These are phyloP conservation scores for Ganoderma lucidum DNA, from an alignment of 1,284 basidiomycete species.

Conservation along the genomic window DNA sequence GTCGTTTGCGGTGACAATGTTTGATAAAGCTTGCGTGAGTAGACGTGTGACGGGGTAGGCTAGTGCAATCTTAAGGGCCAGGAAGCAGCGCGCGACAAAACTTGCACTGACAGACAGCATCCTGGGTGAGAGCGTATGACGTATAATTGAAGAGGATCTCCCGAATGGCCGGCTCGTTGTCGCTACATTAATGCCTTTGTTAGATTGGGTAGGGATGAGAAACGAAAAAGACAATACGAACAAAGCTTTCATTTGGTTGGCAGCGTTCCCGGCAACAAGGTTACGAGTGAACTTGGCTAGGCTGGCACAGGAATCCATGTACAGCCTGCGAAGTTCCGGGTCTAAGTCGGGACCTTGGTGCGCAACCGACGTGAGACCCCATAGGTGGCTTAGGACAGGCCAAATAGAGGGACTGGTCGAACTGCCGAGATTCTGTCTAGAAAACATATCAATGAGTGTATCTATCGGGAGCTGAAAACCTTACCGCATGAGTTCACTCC, in stretches of 20 bases:
- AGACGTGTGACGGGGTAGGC: constrained; percentile 65
- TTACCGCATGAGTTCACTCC: constrained; percentile 54
- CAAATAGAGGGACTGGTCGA: constrained; percentile 56
- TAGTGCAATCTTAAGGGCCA: constrained; percentile 38
- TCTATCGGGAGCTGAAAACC: not conserved
- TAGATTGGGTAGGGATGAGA: not conserved
- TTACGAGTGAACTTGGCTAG: constrained; percentile 82
- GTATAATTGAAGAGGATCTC: constrained; percentile 71
- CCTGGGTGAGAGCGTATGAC: constrained; percentile 68
- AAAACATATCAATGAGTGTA: constrained; percentile 9
- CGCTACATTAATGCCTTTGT: constrained; percentile 46
- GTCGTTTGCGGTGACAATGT: constrained; percentile 76
- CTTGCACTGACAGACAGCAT: constrained; percentile 56
- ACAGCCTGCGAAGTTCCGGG: constrained; percentile 37
- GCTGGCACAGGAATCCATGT: constrained; percentile 51
- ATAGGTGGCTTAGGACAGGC: constrained; percentile 59
- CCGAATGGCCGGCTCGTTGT: constrained; percentile 69
- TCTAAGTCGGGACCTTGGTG: constrained; percentile 45
- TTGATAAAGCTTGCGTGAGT: constrained; percentile 75
- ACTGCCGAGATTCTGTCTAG: constrained; percentile 55
- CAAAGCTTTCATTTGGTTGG: constrained; percentile 74
- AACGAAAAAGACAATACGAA: constrained; percentile 47
- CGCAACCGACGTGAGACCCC: constrained; percentile 60
- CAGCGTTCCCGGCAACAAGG: constrained; percentile 69
- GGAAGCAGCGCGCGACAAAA: constrained; percentile 2